Conservation (phyloP, 257 asterid genomes). For the Datura wrightii region DNA sequence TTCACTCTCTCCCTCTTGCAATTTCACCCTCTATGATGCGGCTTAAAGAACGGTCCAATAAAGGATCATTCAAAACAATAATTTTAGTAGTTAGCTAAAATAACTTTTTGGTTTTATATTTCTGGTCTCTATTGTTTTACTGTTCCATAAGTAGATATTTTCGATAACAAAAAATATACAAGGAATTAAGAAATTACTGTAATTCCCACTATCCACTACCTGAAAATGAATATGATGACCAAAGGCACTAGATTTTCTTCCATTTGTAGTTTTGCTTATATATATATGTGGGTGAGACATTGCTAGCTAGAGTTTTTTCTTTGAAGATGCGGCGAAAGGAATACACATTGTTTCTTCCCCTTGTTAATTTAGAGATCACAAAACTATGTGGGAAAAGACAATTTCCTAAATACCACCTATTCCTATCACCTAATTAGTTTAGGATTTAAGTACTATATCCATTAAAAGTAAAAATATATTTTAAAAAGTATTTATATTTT, state of each 20-base stretch:
- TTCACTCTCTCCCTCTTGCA: too few relatives aligned
- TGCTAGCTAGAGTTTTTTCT: not conserved
- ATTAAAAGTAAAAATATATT: not conserved
- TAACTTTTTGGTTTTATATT: not conserved
- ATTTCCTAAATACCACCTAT: not conserved
- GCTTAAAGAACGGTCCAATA: too few relatives aligned
- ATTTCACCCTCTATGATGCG: too few relatives aligned
- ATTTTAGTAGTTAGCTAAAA: too few relatives aligned
- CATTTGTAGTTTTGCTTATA: not conserved
- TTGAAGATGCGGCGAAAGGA: constrained; percentile 24
- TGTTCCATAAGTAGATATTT: not conserved
- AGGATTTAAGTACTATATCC: not conserved
- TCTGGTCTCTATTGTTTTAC: not conserved
- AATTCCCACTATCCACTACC: not conserved
- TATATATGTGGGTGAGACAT: not conserved
- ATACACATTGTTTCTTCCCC: not conserved
- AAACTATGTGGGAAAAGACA: not conserved
- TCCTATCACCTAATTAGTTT: not conserved
- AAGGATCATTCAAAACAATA: too few relatives aligned
- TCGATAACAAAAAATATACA: not conserved
- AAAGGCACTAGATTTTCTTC: not conserved
- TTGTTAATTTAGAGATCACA: not conserved
- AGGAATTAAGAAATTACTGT: not conserved
- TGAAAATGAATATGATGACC: not conserved
- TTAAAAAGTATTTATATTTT: not conserved